Evolutionary conservation across 768 basidiomycete genomes (phyloP).

Genomic region (Suillus fuscotomentosus): DNA sequence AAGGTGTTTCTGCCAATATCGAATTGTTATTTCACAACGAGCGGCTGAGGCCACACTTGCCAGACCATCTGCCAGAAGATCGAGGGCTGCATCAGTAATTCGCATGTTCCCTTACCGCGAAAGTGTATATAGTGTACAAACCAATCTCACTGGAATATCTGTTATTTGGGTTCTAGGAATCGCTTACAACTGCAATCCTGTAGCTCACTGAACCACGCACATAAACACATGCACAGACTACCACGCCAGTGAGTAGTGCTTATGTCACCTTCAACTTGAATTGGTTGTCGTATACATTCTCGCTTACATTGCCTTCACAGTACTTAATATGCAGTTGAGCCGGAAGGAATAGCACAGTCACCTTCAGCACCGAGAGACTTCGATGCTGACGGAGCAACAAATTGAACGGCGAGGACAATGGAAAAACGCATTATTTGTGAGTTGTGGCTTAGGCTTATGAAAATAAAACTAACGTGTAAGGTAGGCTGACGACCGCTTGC

Average conservation of each 20-base stretch:
- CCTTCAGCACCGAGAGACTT: not conserved
- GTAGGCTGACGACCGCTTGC: not conserved
- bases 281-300: not conserved
- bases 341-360: not conserved
- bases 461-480: not conserved
- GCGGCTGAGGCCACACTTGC: too few relatives aligned
- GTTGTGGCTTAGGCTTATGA: not conserved
- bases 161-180: too few relatives aligned
- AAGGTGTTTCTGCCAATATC: too few relatives aligned
- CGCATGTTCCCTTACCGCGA: too few relatives aligned
- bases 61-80: too few relatives aligned
- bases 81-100: too few relatives aligned
- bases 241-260: not conserved
- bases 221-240: not conserved
- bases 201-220: not conserved
- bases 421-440: not conserved
- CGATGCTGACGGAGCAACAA: not conserved
- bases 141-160: too few relatives aligned
- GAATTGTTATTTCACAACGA: too few relatives aligned
- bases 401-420: not conserved
- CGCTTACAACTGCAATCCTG: too few relatives aligned
- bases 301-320: not conserved
- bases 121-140: too few relatives aligned
- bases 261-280: not conserved
- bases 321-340: too few relatives aligned